Percentiles rank a stretch among this genome's conserved stretches.
Conservation (phyloP, 768 basidiomycete species). For the Boletus pseudo-olivaceus region DNA sequence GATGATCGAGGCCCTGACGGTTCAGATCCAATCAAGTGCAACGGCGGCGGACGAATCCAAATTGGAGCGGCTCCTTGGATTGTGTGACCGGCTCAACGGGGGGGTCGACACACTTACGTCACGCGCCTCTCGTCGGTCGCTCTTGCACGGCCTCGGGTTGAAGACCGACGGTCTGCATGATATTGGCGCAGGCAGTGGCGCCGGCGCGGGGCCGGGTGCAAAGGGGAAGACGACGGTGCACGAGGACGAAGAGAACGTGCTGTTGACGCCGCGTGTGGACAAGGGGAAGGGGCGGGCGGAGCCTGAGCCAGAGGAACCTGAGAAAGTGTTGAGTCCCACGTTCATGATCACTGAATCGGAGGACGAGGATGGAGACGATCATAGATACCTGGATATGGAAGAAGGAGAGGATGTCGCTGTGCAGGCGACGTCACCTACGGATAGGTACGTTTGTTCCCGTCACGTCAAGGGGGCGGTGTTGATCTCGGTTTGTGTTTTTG, state of each 20-base stretch:
- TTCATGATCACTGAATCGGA: slow-evolving; percentile 51
- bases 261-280: slow-evolving; percentile 62
- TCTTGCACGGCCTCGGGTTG: slow-evolving; percentile 45
- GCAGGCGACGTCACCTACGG: slow-evolving; percentile 33
- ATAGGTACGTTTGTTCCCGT: slow-evolving; percentile 42
- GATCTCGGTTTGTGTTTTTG: neutral
- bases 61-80: slow-evolving; percentile 61
- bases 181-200: slow-evolving; percentile 26
- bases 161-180: slow-evolving; percentile 30
- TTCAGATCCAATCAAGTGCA: slow-evolving; percentile 43
- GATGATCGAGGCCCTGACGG: slow-evolving; percentile 48
- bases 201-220: slow-evolving; percentile 20
- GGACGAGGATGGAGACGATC: slow-evolving; percentile 44
- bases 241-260: slow-evolving; percentile 31
- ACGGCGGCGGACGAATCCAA: slow-evolving; percentile 51
- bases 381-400: slow-evolving; percentile 32
- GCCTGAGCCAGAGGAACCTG: slow-evolving; percentile 62
- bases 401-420: slow-evolving; percentile 30
- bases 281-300: slow-evolving; percentile 77
- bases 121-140: slow-evolving; percentile 38
- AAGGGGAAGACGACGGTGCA: slow-evolving; percentile 1
- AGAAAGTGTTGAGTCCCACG: slow-evolving; percentile 72
- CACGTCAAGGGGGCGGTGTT: neutral
- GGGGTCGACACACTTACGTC: slow-evolving; percentile 49
- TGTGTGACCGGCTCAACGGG: slow-evolving; percentile 69